Evolutionary conservation across 345 rosid species (phyloP), one percentile per base, ranked within the genome.

Genomic region (Brassica incana): DNA sequence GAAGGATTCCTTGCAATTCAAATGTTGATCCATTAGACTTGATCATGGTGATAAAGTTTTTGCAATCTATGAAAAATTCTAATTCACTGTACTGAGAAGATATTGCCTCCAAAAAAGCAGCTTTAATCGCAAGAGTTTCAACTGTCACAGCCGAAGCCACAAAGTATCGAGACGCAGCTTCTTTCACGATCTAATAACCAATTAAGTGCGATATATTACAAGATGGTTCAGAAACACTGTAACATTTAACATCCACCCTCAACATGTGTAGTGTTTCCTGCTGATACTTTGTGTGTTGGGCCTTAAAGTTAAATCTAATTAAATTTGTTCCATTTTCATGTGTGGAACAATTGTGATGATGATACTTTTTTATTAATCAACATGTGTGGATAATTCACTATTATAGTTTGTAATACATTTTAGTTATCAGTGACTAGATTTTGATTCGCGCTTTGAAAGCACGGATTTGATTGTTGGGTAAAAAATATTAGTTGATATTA

Each of bases 371-470:
- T n/a, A 40, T 16, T 27, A 9, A 58, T n/a, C 29, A 35, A 35
- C 36, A 12, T n/a, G 30, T 45, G 14, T n/a, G 75, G 15, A 64
- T 36, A 43, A 27, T 59, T 71, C 33, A 29, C 27, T 4, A 16
- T 40, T 72, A 58, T 65, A 29, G 56, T 14, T 48, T 48, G 32
- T 11, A 23, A 38, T 58, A 77, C 68, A 30, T 65, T 56, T 18
- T 4, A 66, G 40, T 23, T 12, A 40, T 40, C 45, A 9, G n/a
- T 4, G 38, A 30, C 0, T 23, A 23, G 25, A 23, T 23, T 23
- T 23, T 23, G 25, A 23, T 23, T 23, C 25, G 25, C 25, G 25
- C 25, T 23, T 23, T 23, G 25, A 23, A 23, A 23, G 25, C 25
- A 23, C 25, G 25, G 25, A 23, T 32, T 32, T 32, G 35, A 32